Conservation (phyloP, 176 grass and related monocot species). For the Miscanthus lutarioriparius region DNA sequence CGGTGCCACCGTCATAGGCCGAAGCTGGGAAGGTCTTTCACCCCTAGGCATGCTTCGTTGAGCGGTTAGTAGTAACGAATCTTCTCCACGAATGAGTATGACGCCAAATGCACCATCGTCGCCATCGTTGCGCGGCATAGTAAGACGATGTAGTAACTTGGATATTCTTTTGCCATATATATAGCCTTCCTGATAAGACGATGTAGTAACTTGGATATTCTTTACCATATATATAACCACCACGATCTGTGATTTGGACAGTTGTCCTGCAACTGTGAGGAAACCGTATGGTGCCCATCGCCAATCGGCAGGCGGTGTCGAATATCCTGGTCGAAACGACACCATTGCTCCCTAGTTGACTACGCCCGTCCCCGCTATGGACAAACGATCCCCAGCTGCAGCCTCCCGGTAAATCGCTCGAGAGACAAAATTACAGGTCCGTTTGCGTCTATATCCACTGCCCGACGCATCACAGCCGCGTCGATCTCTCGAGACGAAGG, state of each 20-base stretch:
- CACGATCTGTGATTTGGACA: conserved; percentile 23
- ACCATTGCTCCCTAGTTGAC: conserved; percentile 4
- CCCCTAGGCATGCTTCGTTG: no score
- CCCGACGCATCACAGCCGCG: not conserved
- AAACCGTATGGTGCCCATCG: not conserved
- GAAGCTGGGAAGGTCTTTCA: no score
- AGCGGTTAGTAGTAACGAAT: no score
- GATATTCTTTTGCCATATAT: no score
- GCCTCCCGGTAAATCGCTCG: not conserved
- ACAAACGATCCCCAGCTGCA: not conserved
- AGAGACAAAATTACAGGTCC: not conserved
- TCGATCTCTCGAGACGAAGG: not conserved
- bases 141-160: no score
- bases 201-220: no score
- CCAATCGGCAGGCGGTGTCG: conserved; percentile 1
- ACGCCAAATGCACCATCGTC: no score
- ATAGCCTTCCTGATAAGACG: no score
- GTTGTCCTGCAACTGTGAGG: not conserved
- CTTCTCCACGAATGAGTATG: no score
- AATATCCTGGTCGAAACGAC: conserved; percentile 30
- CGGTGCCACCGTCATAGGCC: no score
- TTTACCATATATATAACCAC: no score
- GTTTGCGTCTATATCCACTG: not conserved
- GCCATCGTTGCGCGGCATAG: no score
- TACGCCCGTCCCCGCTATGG: not conserved